phyloP scores from a whole-genome alignment of 2,329 filamentous ascomycete species.

The Colletotrichum tanaceti region DNA sequence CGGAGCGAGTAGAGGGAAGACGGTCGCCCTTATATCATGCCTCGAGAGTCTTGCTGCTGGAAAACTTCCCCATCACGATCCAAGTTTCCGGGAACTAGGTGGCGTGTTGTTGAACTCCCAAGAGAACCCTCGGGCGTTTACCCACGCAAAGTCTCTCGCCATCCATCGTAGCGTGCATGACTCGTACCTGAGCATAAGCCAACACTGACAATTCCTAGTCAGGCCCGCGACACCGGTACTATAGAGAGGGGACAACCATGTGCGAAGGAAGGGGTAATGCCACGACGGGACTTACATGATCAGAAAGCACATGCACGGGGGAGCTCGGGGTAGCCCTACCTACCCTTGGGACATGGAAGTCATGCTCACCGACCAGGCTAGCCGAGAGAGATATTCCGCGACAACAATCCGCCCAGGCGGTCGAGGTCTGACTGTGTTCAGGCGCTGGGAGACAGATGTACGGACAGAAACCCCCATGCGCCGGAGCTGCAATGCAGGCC shows the following conservation, averaged over 20 bases:
- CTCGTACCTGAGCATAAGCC: slow-evolving; percentile 20
- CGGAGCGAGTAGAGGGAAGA: background rate
- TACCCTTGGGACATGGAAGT: background rate
- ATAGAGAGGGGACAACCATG: background rate
- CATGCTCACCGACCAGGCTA: background rate
- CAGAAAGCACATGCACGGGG: slow-evolving; percentile 17
- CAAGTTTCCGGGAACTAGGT: background rate
- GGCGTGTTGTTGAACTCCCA: background rate
- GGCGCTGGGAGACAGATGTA: slow-evolving; percentile 1
- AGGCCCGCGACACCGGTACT: slow-evolving; percentile 16
- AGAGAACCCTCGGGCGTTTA: slow-evolving; percentile 12
- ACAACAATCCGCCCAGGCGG: slow-evolving; percentile 9
- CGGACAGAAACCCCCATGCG: slow-evolving; percentile 5
- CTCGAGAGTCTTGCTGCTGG: background rate
- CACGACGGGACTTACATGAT: slow-evolving; percentile 9
- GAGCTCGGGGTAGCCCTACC: background rate
- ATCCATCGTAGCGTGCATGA: slow-evolving; percentile 23
- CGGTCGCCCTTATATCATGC: slow-evolving; percentile 28
- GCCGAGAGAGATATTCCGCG: background rate
- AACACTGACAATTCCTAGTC: background rate
- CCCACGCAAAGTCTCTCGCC: background rate
- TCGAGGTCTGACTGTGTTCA: background rate
- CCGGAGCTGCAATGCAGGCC: slow-evolving; percentile 24
- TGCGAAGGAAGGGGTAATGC: background rate
- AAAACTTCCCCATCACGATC: background rate